Conservation (phyloP, 352 stramenopile species). For the Phytophthora megakarya region DNA sequence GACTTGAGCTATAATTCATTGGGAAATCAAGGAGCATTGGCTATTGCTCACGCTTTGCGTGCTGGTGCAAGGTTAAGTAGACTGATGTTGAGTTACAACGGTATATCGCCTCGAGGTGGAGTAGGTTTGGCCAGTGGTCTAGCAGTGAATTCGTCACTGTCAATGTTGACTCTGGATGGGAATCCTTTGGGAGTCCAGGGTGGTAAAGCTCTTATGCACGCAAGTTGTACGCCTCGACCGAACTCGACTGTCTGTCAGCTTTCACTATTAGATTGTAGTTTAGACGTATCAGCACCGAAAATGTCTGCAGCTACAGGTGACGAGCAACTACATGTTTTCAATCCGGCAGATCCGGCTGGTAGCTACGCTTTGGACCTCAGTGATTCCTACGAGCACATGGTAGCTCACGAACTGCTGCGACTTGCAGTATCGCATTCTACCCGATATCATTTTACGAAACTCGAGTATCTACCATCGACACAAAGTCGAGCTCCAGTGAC, state of each 20-base stretch:
- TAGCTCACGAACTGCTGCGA: slow-evolving; percentile 69
- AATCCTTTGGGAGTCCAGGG: slow-evolving; percentile 65
- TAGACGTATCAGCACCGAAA: slow-evolving; percentile 26
- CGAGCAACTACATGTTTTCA: slow-evolving; percentile 57
- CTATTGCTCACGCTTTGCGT: slow-evolving; percentile 60
- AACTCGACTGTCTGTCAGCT: slow-evolving; percentile 40
- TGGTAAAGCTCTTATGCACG: slow-evolving; percentile 59
- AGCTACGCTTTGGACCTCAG: slow-evolving; percentile 65
- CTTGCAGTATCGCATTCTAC: slow-evolving; percentile 53
- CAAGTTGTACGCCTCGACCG: slow-evolving; percentile 42
- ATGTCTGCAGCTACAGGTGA: slow-evolving; percentile 24
- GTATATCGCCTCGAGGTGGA: slow-evolving; percentile 55
- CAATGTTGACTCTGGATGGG: slow-evolving; percentile 58
- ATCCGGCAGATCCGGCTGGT: slow-evolving; percentile 56
- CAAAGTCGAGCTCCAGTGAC: slow-evolving; percentile 9
- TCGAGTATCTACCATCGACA: slow-evolving; percentile 45
- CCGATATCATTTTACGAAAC: slow-evolving; percentile 53
- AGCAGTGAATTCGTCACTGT: slow-evolving; percentile 51
- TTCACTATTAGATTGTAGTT: slow-evolving; percentile 61
- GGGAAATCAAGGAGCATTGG: slow-evolving; percentile 57
- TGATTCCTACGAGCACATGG: slow-evolving; percentile 78
- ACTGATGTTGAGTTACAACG: slow-evolving; percentile 71
- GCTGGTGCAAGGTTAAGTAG: slow-evolving; percentile 48
- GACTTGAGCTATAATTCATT: slow-evolving; percentile 72
- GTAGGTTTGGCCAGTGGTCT: slow-evolving; percentile 62